Percentiles rank a stretch among this genome's conserved stretches.
phyloP scores from a whole-genome alignment of 352 stramenopile species.

The Stephanocyclus meneghinianus region DNA sequence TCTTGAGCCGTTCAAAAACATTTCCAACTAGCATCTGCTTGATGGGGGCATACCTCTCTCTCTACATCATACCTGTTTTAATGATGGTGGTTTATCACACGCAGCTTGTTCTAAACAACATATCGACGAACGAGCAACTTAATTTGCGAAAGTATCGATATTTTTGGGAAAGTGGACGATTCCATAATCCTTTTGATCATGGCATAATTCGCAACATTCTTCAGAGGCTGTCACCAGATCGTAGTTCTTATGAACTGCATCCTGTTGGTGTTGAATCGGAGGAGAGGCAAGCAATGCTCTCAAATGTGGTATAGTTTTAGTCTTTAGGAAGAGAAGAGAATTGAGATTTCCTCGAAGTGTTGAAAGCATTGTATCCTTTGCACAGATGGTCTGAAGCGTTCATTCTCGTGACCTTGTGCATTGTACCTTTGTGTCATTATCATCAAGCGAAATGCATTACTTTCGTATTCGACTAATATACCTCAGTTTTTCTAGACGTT shows the following conservation, averaged over 20 bases:
- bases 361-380: no score
- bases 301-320: constrained; percentile 19
- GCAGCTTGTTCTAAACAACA: constrained; percentile 79
- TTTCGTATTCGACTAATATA: no score
- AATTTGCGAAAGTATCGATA: constrained; percentile 84
- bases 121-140: constrained; percentile 88
- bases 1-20: constrained; percentile 47
- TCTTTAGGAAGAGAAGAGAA: no score
- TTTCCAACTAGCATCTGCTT: constrained; percentile 47
- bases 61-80: constrained; percentile 63
- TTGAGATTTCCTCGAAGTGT: neutral
- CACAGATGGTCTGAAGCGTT: no score
- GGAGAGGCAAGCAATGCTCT: constrained; percentile 47
- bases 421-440: no score
- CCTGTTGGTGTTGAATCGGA: constrained; percentile 22
- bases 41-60: constrained; percentile 61
- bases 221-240: constrained; percentile 61
- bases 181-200: constrained; percentile 81
- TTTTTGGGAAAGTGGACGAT: constrained; percentile 64
- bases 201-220: constrained; percentile 72
- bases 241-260: constrained; percentile 42
- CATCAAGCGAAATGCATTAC: no score
- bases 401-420: no score
- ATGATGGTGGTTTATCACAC: constrained; percentile 83
- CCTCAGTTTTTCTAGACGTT: no score